Base-by-base conservation (phyloP, 306 rosid species). In the Arachis hypogaea region DNA sequence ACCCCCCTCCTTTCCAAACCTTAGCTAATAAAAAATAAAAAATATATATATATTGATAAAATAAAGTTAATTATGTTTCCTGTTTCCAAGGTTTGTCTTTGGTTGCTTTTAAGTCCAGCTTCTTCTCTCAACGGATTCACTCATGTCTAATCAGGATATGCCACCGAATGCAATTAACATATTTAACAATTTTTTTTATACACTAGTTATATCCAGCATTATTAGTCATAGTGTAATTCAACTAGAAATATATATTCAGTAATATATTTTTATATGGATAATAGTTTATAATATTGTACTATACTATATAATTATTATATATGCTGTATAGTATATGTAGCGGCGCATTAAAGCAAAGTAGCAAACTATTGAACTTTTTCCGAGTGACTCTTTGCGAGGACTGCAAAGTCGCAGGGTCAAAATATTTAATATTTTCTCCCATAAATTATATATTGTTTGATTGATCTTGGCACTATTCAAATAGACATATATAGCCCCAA, bases 41-140 rank as follows among this genome's bases (percentile, higher is more conserved):
- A 33, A 22, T 22, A 22, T 22, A 22, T 22, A 22, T 22, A 22
- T 22, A 22, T 33, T 1, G 38, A 33, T 2, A 33, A 33, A 33
- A 33, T 2, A 33, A 33, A 33, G 2, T 33, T 57, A 78, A 66
- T 51, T 36, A 45, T 28, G 52, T 76, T 61, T 60, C 64, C 77
- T 74, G 54, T 46, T 51, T 36, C 71, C 41, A 22, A 49, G 72
- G 71, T 81, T 68, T 78, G 68, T 81, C 74, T 61, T 61, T 55
- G 71, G 69, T 71, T 70, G 63, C 85, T 81, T 78, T 81, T 55
- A 28, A 77, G 33, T 65, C 33, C 85, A 74, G 70, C 70, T 66
- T 78, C 69, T 74, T 80, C 59, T 80, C 81, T 80, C 77, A 73
- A 77, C 75, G 76, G 63, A 60, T 58, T 76, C 62, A 58, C 64